Conservation (phyloP, 495 filamentous ascomycete species). For the Xylaria palmicola region DNA sequence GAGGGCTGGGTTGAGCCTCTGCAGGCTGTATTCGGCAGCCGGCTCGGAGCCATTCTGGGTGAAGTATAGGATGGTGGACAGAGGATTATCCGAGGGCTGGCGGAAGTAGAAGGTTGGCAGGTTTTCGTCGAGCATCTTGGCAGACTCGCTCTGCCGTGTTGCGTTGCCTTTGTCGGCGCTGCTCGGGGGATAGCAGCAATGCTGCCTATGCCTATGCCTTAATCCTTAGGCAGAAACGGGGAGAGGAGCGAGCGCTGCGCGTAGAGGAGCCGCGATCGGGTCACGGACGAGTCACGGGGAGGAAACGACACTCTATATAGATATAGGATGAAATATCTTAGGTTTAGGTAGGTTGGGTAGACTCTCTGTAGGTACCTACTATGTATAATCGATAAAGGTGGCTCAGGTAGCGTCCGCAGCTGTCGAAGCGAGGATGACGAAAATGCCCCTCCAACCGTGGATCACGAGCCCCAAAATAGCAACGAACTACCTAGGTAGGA, state of each 20-base stretch:
- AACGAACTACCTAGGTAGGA: neutral
- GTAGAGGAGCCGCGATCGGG: no score
- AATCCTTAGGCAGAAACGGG: no score
- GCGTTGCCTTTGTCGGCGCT: no score
- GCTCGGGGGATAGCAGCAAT: no score
- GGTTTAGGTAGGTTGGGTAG: no score
- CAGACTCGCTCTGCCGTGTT: no score
- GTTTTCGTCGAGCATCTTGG: conserved; percentile 88
- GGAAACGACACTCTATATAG: no score
- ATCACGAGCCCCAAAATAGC: conserved; percentile 14
- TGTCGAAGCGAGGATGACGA: conserved; percentile 5
- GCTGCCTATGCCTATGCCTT: no score
- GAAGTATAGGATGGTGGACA: conserved; percentile 64
- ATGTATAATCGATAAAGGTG: neutral
- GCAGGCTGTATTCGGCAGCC: conserved; percentile 71
- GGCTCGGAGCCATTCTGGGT: conserved; percentile 79
- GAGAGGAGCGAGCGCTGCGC: no score
- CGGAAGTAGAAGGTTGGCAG: conserved; percentile 63
- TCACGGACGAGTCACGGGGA: neutral
- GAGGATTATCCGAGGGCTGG: conserved; percentile 40
- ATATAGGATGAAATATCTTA: no score
- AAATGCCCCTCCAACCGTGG: conserved; percentile 15
- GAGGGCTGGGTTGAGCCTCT: conserved; percentile 67
- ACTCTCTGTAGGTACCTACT: neutral
- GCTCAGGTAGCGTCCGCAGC: neutral